Base-by-base conservation (phyloP, 441 rosid species). In the Euphorbia celastroides region DNA sequence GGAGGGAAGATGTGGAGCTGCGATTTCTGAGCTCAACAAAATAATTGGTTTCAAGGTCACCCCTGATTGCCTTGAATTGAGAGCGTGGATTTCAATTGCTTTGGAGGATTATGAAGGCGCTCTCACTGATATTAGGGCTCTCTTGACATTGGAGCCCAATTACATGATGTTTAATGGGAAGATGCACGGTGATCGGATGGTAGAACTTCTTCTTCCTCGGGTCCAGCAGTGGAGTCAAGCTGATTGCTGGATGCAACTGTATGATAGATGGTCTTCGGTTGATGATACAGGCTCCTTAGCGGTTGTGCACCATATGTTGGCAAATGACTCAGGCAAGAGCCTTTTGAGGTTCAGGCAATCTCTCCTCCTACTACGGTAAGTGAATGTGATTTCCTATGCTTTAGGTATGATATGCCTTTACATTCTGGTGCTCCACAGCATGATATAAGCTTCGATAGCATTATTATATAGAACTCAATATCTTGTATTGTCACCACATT, bases 261-360 rank as follows among this genome's bases (percentile, higher is more conserved):
- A n/a, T n/a, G 97, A 94, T 79, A 82, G 92, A 23, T 94, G 99
- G 98, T 94, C 99, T 51, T 81, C 85, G 20, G 99, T 94, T 61
- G 99, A 94, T 60, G 99, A 94, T 83, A 85, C 92, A 28, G 98
- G 98, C 55, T 94, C 98, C 54, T 75, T 94, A 51, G 91, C 98
- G 55, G 97, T 94, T 73, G 89, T 94, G 28, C 98, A 88, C 66
- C 89, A 87, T 42, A 94, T 94, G 99, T 79, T 92, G 73, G 83
- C 86, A 51, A 87, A 87, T 78, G 97, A 89, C 73, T 94, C 98
- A 0, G 90, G 94, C 66, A 92, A 83, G 74, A 92, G 98, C 81
- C 94, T 94, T 36, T 74, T 92, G 25, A 55, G 97, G 66, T 94
- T 94, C 57, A 84, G 98, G 62, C 99, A 94, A 69, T 94, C 99